A percentile compares a stretch with the other conserved stretches of the same genome.
Evolutionary conservation across 2,329 filamentous ascomycete genomes (phyloP).

Genomic region (Fusarium poae): DNA sequence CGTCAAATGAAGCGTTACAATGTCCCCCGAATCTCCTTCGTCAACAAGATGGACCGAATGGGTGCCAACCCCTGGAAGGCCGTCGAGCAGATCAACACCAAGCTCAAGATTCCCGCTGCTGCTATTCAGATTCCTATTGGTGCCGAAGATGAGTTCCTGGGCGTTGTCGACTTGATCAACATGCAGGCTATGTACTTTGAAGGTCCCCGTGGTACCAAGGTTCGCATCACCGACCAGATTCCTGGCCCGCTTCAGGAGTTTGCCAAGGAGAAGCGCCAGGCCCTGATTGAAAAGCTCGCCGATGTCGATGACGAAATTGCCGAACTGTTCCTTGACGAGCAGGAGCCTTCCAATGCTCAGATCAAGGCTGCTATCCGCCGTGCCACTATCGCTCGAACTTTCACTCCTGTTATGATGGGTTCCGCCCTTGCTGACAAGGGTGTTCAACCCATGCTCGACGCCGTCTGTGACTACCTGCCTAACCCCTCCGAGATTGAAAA

Average conservation of each 20-base stretch:
- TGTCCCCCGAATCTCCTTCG: slow-evolving; percentile 92
- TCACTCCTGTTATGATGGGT: slow-evolving; percentile 96
- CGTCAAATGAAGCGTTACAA: slow-evolving; percentile 99
- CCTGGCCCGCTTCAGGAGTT: slow-evolving; percentile 83
- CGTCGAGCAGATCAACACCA: slow-evolving; percentile 96
- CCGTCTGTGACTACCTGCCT: slow-evolving; percentile 94
- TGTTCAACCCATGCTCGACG: slow-evolving; percentile 96
- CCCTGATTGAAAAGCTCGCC: slow-evolving; percentile 92
- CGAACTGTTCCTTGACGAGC: slow-evolving; percentile 91
- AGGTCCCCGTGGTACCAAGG: slow-evolving; percentile 81
- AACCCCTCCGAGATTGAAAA: slow-evolving; percentile 93
- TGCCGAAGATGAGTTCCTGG: slow-evolving; percentile 89
- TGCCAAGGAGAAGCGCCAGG: slow-evolving; percentile 83
- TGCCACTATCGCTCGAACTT: slow-evolving; percentile 89
- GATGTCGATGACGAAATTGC: slow-evolving; percentile 99
- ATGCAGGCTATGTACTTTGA: slow-evolving; percentile 97
- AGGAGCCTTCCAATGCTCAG: slow-evolving; percentile 81
- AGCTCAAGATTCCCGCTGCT: slow-evolving; percentile 92
- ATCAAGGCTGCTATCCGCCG: slow-evolving; percentile 93
- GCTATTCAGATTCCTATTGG: slow-evolving; percentile 96
- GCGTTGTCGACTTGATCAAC: slow-evolving; percentile 90
- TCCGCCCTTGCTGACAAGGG: slow-evolving; percentile 95
- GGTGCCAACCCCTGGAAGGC: slow-evolving; percentile 98
- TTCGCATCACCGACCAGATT: slow-evolving; percentile 83
- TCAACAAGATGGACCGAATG: slow-evolving; percentile 99